Evolutionary conservation across 768 basidiomycete species (phyloP).

Genomic region (Symmetrospora coprosmae): DNA sequence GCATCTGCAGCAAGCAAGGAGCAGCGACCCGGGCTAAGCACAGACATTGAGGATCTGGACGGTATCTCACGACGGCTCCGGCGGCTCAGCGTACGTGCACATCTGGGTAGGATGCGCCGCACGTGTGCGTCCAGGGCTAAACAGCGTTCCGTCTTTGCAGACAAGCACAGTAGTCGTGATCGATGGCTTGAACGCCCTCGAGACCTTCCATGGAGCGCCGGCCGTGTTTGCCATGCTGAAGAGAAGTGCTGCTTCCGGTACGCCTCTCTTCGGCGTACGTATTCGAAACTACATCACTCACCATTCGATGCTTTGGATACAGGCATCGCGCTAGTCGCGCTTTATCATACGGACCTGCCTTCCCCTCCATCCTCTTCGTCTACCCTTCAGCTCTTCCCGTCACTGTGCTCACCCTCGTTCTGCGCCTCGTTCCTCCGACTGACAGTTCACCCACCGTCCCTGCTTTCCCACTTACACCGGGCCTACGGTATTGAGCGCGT

Average conservation of each 20-base stretch:
- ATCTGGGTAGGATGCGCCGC: background rate
- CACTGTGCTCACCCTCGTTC: conserved; percentile 51
- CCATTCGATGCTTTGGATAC: too few relatives aligned
- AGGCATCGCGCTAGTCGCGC: conserved; percentile 15
- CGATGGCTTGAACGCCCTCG: conserved; percentile 9
- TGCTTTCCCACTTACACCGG: conserved; percentile 54
- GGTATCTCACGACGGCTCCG: too few relatives aligned
- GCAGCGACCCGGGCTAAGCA: background rate
- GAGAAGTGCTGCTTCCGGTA: too few relatives aligned
- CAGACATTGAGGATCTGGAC: background rate
- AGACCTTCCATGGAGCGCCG: background rate
- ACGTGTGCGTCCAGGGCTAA: too few relatives aligned
- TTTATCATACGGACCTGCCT: conserved; percentile 44
- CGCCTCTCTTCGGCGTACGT: too few relatives aligned
- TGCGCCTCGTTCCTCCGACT: conserved; percentile 53
- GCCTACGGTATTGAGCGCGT: conserved; percentile 42
- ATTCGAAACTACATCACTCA: too few relatives aligned
- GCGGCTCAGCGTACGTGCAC: too few relatives aligned
- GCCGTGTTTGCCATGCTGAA: background rate
- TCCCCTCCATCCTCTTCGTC: conserved; percentile 48
- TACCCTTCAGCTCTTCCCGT: conserved; percentile 44
- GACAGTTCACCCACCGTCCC: conserved; percentile 53
- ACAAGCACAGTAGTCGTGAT: too few relatives aligned
- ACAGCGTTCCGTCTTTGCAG: too few relatives aligned
- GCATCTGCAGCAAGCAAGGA: background rate